Evolutionary conservation across 352 stramenopile species (phyloP).

Genomic region (Albugo candida): DNA sequence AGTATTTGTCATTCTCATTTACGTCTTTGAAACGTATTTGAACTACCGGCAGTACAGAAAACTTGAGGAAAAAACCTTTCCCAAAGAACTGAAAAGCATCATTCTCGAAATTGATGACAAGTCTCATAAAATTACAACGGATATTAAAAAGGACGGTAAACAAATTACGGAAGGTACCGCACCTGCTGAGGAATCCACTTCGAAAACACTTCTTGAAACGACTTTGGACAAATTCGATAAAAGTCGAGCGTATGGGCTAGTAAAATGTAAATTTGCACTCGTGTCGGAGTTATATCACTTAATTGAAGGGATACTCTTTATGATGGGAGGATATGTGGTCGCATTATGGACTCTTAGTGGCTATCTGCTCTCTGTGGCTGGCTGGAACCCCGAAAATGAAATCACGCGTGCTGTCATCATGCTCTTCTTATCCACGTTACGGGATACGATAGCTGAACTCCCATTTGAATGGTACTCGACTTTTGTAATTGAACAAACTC

Average conservation of each 20-base stretch:
- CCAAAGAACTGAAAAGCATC: conserved; percentile 19
- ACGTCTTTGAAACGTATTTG: conserved; percentile 85
- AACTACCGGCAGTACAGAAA: conserved; percentile 82
- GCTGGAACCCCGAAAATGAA: conserved; percentile 54
- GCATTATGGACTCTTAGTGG: conserved; percentile 85
- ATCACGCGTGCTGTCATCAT: conserved; percentile 62
- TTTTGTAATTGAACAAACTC: conserved; percentile 90
- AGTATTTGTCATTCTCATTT: conserved; percentile 79
- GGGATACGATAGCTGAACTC: conserved; percentile 33
- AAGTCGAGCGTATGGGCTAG: conserved; percentile 86
- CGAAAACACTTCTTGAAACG: conserved; percentile 44
- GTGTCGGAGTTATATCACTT: conserved; percentile 76
- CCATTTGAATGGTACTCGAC: conserved; percentile 83
- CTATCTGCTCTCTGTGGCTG: conserved; percentile 26
- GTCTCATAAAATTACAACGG: conserved; percentile 12
- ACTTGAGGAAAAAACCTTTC: conserved; percentile 65
- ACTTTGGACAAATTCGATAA: conserved; percentile 84
- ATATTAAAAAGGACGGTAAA: conserved; percentile 6
- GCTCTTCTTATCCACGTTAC: conserved; percentile 35
- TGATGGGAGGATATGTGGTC: conserved; percentile 84
- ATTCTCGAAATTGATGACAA: too few species aligned
- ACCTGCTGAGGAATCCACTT: not conserved
- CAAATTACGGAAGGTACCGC: conserved; percentile 7
- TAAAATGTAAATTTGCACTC: conserved; percentile 92
- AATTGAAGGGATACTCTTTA: conserved; percentile 62